Evolutionary conservation across 805 yeast genomes (phyloP).

Genomic region (Nakazawaea ernobii): DNA sequence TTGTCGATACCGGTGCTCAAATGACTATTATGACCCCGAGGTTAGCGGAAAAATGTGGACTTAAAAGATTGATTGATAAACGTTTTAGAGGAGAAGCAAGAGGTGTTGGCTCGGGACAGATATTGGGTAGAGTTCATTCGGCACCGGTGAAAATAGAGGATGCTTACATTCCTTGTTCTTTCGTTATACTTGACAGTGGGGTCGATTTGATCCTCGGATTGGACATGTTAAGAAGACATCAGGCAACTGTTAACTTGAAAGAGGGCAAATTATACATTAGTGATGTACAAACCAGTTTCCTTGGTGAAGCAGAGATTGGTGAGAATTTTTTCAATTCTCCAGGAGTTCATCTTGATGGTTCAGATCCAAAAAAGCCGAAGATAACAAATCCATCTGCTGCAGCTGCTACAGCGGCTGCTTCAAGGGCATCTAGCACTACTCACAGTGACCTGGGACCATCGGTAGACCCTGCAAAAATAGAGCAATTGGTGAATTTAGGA

Average conservation of each 20-base stretch:
- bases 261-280: conserved; percentile 63
- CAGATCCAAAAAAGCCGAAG: conserved; percentile 12
- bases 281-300: conserved; percentile 65
- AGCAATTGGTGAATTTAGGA: conserved; percentile 61
- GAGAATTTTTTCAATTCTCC: conserved; percentile 20
- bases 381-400: conserved; percentile 5
- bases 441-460: conserved; percentile 9
- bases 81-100: conserved; percentile 77
- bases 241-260: conserved; percentile 72
- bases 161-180: conserved; percentile 57
- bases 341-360: conserved; percentile 8
- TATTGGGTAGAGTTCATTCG: conserved; percentile 81
- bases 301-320: conserved; percentile 69
- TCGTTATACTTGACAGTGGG: conserved; percentile 64
- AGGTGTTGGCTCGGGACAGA: conserved; percentile 83
- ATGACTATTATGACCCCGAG: conserved; percentile 75
- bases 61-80: conserved; percentile 69
- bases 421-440: conserved; percentile 14
- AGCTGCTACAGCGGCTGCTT: conserved; percentile 15
- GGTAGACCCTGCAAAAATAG: conserved; percentile 24
- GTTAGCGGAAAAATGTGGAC: conserved; percentile 67
- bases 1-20: conserved; percentile 97
- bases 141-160: conserved; percentile 79
- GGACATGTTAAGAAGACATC: conserved; percentile 87
- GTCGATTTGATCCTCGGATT: conserved; percentile 81